Base-by-base conservation (phyloP, 176 grass and related monocot genomes). In the Phragmites australis region DNA sequence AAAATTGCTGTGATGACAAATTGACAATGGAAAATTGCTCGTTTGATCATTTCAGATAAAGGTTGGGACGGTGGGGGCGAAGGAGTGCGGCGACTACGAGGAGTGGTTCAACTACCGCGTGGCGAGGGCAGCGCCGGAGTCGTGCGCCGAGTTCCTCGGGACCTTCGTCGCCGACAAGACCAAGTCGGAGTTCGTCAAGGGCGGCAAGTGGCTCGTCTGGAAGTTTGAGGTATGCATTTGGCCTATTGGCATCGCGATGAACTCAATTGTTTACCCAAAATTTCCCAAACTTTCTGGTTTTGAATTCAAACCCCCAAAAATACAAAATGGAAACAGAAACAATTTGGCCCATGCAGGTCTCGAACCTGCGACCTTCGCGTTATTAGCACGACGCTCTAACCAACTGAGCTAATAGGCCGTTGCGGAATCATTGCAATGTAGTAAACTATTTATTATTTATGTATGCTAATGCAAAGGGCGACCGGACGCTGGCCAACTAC, bases 31-130 rank as follows among this genome's bases (percentile, higher is more conserved):
- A n/a, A n/a, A n/a, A n/a, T n/a, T n/a, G n/a, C n/a, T n/a, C 3
- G 25, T 43, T 71, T 25, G 32, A 8, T 30, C 18, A 30, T 59
- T 86, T 82, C 75, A 97, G 92, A 87, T 98, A 34, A 94, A 98
- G 82, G 59, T 94, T 9, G 82, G 86, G 42, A 93, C 85, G 26
- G 27, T 43, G 9, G 96, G 96, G 70, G 92, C 96, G 1, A 78
- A 94, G 81, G 92, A 98, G 84, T 98, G 88, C 82, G 96, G 92
- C 43, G 96, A 98, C 56, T 98, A 93, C 57, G 96, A 94, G 75
- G 96, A 98, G 82, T 98, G 96, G 96, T 98, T 98, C 81, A 98
- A 98, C 79, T 98, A 98, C 59, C 96, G 96, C 8, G 82, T 94
- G 65, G 82, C 90, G 1, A 90, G 96, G 84, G 88, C 90, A 58